Evolutionary conservation across 129 eudicot genomes (phyloP), one percentile per base, ranked within the genome.

Genomic region (Scalesia atractyloides): DNA sequence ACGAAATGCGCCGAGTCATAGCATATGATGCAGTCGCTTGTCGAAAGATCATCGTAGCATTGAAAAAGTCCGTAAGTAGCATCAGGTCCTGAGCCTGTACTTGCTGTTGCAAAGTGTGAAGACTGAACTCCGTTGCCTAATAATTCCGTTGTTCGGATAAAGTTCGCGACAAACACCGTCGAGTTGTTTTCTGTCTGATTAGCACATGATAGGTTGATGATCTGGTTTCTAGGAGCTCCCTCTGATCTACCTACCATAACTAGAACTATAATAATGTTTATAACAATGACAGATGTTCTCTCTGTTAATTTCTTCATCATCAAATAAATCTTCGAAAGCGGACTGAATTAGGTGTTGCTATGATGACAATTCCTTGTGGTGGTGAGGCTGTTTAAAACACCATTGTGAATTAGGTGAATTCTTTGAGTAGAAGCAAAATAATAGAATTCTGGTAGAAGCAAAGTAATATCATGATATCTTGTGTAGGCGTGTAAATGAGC

Each of bases 1-100:
- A 69, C 52, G 39, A 84, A 86, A 20, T 91, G 89, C 7, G 97
- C 93, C 13, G 84, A 74, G 12, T 90, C 90, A 65, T 84, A 86
- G 83, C 96, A 91, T 50, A 86, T 36, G 26, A 86, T 86, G 66
- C 97, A 91, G 59, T 91, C 91, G 14, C 69, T 80, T 46, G 80
- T 67, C 6, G 89, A 79, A 48, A 91, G 93, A 73, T 88, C 97
- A 9, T 89, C 93, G 47, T 88, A 86, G 80, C 97, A 91, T 67
- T 91, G 97, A 34, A 85, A 76, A 37, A 91, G 76, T 15, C 84
- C 91, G 48, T 66, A 86, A 53, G 54, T 83, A 5, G 72, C 49
- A 73, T 88, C 85, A 2, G 83, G 85, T 47, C 84, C 86, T 15
- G 79, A 24, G 48, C 91, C 96, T 2, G 86, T 58, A n/a, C 18